These are phyloP conservation scores for Achaetomium macrosporum DNA, from an alignment of 2,329 filamentous ascomycete species.

Conservation along the genomic window DNA sequence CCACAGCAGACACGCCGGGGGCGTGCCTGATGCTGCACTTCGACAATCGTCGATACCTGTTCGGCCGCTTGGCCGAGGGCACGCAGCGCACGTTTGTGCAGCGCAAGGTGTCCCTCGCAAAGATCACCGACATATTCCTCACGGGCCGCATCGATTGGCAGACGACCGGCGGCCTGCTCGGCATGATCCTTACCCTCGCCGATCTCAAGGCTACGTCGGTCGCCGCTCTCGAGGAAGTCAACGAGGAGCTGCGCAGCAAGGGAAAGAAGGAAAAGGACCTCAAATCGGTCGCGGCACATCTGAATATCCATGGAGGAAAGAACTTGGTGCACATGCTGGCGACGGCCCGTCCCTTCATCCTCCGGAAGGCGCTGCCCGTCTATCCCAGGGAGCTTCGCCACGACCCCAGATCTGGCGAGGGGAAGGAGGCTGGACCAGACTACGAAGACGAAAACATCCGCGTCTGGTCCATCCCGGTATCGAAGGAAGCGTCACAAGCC, in stretches of 20 bases:
- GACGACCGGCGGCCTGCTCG: constrained; percentile 74
- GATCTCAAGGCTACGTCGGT: constrained; percentile 52
- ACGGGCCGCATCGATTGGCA: constrained; percentile 72
- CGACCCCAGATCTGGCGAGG: constrained; percentile 38
- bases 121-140: constrained; percentile 73
- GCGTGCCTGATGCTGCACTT: constrained; percentile 73
- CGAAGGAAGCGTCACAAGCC: not conserved
- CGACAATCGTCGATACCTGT: constrained; percentile 74
- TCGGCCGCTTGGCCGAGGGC: constrained; percentile 79
- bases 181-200: constrained; percentile 77
- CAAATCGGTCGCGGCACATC: not conserved
- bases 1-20: constrained; percentile 82
- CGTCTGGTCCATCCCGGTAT: constrained; percentile 71
- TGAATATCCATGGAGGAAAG: constrained; percentile 62
- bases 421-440: constrained; percentile 54
- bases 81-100: constrained; percentile 72
- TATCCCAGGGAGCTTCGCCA: constrained; percentile 59
- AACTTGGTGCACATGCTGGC: constrained; percentile 78
- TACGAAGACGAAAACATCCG: constrained; percentile 72
- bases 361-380: constrained; percentile 76
- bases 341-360: constrained; percentile 78
- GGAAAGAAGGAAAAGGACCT: constrained; percentile 27
- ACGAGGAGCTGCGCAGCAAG: constrained; percentile 37
- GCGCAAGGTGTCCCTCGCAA: constrained; percentile 57
- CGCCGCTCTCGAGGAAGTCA: constrained; percentile 36